Conservation (phyloP, 169 alveolate genomes). For the Eimeria falciformis region DNA sequence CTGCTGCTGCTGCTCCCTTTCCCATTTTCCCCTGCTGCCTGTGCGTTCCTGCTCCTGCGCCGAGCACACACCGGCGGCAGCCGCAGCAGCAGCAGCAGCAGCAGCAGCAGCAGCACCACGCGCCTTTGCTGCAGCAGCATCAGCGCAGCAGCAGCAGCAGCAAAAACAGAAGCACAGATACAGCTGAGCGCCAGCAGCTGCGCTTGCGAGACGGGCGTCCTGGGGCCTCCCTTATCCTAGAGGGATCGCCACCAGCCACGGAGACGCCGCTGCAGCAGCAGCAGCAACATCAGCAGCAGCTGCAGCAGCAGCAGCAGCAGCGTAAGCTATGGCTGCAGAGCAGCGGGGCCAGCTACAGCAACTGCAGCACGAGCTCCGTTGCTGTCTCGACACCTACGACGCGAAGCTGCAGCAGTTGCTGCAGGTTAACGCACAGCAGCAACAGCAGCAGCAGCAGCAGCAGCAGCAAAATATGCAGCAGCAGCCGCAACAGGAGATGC, state of each 20-base stretch:
- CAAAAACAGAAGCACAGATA: neutral
- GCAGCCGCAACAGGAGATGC: slow-evolving; percentile 33
- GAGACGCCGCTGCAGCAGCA: neutral
- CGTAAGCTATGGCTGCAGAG: slow-evolving; percentile 9
- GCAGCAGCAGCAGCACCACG: slow-evolving; percentile 53
- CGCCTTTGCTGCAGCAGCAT: slow-evolving; percentile 2
- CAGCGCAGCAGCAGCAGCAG: neutral
- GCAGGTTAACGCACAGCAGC: slow-evolving; percentile 21
- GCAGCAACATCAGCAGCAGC: slow-evolving; percentile 1
- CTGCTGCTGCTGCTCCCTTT: slow-evolving; percentile 53
- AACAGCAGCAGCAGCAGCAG: neutral
- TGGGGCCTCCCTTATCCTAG: too few relatives aligned
- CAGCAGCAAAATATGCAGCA: slow-evolving; percentile 25
- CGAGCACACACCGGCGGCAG: neutral
- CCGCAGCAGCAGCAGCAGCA: slow-evolving; percentile 43
- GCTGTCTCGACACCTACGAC: neutral
- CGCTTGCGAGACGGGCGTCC: too few relatives aligned
- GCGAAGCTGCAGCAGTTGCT: slow-evolving; percentile 5
- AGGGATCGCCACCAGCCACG: too few relatives aligned
- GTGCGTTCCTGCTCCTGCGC: slow-evolving; percentile 34
- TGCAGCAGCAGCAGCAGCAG: slow-evolving; percentile 48
- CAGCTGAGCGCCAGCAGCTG: too few relatives aligned
- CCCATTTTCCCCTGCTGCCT: slow-evolving; percentile 51
- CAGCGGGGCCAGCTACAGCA: slow-evolving; percentile 15
- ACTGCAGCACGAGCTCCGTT: neutral